These are phyloP conservation scores for Podosphaera xanthii DNA, from an alignment of 2,329 filamentous ascomycete species.

Conservation along the genomic window DNA sequence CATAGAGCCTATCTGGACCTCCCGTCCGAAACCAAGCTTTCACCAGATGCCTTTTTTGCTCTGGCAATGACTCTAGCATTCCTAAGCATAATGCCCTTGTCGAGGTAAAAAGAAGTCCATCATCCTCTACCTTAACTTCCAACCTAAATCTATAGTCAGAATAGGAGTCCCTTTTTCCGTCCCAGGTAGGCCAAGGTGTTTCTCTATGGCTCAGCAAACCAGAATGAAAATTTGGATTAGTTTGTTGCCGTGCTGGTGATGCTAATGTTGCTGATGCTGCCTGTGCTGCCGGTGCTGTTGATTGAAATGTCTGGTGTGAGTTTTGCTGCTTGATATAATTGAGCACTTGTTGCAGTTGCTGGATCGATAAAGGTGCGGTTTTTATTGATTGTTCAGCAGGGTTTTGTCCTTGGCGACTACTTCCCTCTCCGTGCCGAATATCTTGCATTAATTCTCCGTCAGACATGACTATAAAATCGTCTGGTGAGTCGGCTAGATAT, in stretches of 20 bases:
- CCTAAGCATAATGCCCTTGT: not conserved
- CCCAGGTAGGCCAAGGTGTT: not conserved
- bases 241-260: not conserved
- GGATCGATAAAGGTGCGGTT: not conserved
- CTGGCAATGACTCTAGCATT: not conserved
- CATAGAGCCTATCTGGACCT: not conserved
- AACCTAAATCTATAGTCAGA: not conserved
- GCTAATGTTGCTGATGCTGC: not conserved
- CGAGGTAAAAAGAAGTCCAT: not conserved
- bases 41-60: not conserved
- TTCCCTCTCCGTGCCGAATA: too few species aligned
- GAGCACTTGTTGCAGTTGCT: not conserved
- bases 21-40: not conserved
- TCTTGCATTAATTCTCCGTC: too few species aligned
- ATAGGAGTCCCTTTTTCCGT: not conserved
- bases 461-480: too few species aligned
- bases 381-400: too few species aligned
- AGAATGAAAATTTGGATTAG: not conserved
- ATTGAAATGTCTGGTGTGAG: too few species aligned
- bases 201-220: not conserved
- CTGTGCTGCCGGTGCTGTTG: not conserved
- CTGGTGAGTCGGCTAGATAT: too few species aligned
- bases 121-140: not conserved
- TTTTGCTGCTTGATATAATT: not conserved
- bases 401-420: too few species aligned